A percentile compares a stretch with the other conserved stretches of the same genome.
These are phyloP conservation scores for Emergomyces pasteurianus DNA, from an alignment of 2,329 filamentous ascomycete species.

Conservation along the genomic window DNA sequence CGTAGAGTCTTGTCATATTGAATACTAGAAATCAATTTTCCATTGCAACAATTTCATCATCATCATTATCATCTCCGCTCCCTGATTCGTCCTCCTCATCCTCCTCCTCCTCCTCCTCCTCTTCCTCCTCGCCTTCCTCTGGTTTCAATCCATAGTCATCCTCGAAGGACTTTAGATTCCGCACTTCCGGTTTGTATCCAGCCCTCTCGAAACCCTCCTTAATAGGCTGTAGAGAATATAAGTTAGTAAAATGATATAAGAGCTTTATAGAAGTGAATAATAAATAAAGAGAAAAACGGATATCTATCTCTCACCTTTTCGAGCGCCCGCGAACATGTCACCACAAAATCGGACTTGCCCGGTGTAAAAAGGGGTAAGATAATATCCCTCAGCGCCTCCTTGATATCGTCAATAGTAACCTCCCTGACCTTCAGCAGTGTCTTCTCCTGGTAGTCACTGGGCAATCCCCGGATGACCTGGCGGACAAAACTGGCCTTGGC, in stretches of 20 bases:
- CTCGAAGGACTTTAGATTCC: constrained; percentile 66
- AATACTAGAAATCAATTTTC: background rate
- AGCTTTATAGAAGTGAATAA: background rate
- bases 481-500: constrained; percentile 74
- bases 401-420: constrained; percentile 67
- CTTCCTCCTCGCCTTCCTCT: constrained; percentile 47
- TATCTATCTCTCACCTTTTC: constrained; percentile 53
- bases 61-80: constrained; percentile 40
- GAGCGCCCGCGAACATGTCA: constrained; percentile 80
- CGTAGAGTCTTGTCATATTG: background rate
- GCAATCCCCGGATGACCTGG: constrained; percentile 64
- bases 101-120: constrained; percentile 44
- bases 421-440: constrained; percentile 65
- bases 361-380: constrained; percentile 72
- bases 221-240: constrained; percentile 48
- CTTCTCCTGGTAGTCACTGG: constrained; percentile 63
- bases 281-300: background rate
- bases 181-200: constrained; percentile 68
- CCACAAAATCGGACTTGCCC: constrained; percentile 67
- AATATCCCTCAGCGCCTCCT: constrained; percentile 58
- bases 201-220: constrained; percentile 59
- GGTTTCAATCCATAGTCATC: constrained; percentile 76
- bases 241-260: constrained; percentile 11
- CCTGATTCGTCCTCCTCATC: constrained; percentile 35
- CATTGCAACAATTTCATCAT: background rate